Evolutionary conservation across 2,329 filamentous ascomycete genomes (phyloP).

Genomic region (Dothistroma septosporum): DNA sequence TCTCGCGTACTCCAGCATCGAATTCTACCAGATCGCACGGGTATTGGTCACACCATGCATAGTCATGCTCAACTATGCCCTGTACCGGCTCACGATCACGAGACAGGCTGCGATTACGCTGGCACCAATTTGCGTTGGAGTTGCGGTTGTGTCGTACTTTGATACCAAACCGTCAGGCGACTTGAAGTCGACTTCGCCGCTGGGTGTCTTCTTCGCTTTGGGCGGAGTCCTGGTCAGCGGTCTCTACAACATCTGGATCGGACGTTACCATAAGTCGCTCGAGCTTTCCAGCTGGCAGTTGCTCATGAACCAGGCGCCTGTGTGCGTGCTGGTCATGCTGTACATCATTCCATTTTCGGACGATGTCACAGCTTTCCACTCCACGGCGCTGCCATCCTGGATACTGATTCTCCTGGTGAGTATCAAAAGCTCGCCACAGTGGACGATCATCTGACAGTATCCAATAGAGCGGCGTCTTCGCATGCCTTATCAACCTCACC

Average conservation of each 20-base stretch:
- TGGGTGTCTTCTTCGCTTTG: slow-evolving; percentile 63
- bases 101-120: slow-evolving; percentile 52
- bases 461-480: slow-evolving; percentile 58
- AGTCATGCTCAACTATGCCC: slow-evolving; percentile 60
- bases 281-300: slow-evolving; percentile 66
- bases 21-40: slow-evolving; percentile 66
- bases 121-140: slow-evolving; percentile 58
- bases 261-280: slow-evolving; percentile 61
- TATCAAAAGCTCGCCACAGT: neutral
- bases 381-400: slow-evolving; percentile 41
- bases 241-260: slow-evolving; percentile 66
- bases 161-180: slow-evolving; percentile 47
- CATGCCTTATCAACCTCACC: slow-evolving; percentile 57
- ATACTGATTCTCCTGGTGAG: slow-evolving; percentile 55
- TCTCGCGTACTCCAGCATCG: slow-evolving; percentile 63
- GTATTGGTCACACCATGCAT: slow-evolving; percentile 64
- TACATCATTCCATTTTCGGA: slow-evolving; percentile 65
- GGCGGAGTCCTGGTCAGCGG: slow-evolving; percentile 61
- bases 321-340: slow-evolving; percentile 59
- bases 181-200: slow-evolving; percentile 52
- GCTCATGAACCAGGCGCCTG: slow-evolving; percentile 63
- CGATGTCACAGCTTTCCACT: slow-evolving; percentile 55
- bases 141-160: slow-evolving; percentile 64
- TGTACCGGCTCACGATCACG: slow-evolving; percentile 57
- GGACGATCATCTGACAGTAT: slow-evolving; percentile 6